Percentiles rank a stretch among this genome's conserved stretches.
Conservation (phyloP, 352 stramenopile species). For the Pythium myriotylum region DNA sequence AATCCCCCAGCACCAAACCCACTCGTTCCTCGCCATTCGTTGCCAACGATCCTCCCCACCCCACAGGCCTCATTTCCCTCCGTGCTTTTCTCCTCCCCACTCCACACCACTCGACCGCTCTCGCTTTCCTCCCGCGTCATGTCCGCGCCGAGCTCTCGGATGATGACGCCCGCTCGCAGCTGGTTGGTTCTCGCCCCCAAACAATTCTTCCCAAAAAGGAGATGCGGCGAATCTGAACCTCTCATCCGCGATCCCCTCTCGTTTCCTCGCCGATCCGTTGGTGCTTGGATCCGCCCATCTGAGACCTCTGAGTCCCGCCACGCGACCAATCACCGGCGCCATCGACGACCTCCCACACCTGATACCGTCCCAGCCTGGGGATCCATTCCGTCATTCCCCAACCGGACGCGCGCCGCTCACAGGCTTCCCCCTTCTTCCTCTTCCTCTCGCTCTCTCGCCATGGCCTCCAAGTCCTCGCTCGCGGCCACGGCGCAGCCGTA, state of each 20-base stretch:
- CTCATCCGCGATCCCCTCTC: slow-evolving; percentile 3
- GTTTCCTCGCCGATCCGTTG: neutral
- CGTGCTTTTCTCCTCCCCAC: no score
- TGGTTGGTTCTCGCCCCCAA: neutral
- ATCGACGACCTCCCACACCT: slow-evolving; percentile 11
- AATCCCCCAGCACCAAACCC: no score
- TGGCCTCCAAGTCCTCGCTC: slow-evolving; percentile 48
- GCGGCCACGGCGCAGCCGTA: slow-evolving; percentile 72
- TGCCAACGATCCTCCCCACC: no score
- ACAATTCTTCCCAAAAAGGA: neutral
- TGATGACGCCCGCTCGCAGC: neutral
- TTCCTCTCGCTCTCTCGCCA: slow-evolving; percentile 3
- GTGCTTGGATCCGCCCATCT: slow-evolving; percentile 22
- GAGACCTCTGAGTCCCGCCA: slow-evolving; percentile 26
- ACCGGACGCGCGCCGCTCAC: slow-evolving; percentile 12
- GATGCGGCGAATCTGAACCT: slow-evolving; percentile 11
- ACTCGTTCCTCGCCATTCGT: no score
- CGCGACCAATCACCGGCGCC: neutral
- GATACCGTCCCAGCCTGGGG: slow-evolving; percentile 13
- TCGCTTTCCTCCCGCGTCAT: no score
- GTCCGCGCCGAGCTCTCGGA: no score
- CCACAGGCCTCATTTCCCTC: no score
- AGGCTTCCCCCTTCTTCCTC: slow-evolving; percentile 4
- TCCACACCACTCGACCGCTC: no score
- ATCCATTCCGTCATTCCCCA: slow-evolving; percentile 14